Percentiles rank a stretch among this genome's conserved stretches.
These are phyloP conservation scores for Erythrophleum ivorense DNA, from an alignment of 331 rosid genomes.

Conservation along the genomic window DNA sequence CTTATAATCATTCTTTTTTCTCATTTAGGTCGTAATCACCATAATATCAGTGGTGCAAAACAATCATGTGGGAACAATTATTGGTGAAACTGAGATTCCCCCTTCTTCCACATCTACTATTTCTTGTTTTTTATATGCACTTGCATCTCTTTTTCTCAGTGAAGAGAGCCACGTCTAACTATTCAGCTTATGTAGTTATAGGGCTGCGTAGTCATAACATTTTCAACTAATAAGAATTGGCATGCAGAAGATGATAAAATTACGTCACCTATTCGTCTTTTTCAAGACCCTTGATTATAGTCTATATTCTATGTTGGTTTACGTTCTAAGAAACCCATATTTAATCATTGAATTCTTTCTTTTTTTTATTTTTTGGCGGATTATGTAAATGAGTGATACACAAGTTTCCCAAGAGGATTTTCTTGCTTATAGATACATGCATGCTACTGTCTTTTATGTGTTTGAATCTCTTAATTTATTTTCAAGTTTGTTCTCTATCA, in stretches of 20 bases:
- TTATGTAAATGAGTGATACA: background rate
- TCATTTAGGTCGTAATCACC: background rate
- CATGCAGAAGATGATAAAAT: background rate
- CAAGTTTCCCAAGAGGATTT: background rate
- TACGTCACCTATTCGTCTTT: background rate
- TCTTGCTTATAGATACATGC: background rate
- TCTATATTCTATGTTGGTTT: background rate
- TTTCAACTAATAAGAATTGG: constrained; percentile 4
- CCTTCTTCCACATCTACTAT: background rate
- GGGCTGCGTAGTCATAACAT: constrained; percentile 23
- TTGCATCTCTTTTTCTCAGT: too few species aligned
- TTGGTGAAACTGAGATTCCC: constrained; percentile 43
- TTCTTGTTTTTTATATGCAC: too few species aligned
- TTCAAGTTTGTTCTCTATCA: background rate
- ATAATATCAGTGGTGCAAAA: constrained; percentile 18
- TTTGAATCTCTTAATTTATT: background rate
- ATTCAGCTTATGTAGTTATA: background rate
- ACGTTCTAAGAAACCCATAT: background rate
- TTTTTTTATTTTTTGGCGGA: background rate
- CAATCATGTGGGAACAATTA: constrained; percentile 38
- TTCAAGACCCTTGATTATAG: background rate
- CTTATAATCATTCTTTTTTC: background rate
- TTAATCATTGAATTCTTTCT: background rate
- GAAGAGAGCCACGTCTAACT: too few species aligned
- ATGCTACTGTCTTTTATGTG: background rate